A percentile compares a stretch with the other conserved stretches of the same genome.
phyloP scores from a whole-genome alignment of 805 yeast species.

The Metschnikowia picachoensis region DNA sequence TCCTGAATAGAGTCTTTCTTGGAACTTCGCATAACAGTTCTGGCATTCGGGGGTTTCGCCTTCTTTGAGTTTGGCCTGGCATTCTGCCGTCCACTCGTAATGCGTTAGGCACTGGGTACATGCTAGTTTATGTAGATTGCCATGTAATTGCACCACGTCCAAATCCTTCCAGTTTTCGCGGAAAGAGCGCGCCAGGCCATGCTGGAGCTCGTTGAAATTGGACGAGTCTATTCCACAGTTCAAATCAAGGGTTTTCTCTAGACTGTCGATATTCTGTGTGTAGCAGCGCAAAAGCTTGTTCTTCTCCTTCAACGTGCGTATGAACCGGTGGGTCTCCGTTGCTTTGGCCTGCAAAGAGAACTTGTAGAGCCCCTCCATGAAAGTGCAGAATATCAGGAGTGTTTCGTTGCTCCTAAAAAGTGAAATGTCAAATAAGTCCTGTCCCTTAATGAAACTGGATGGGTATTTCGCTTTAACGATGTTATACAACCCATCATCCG shows the following conservation, averaged over 20 bases:
- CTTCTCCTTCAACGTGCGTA: constrained; percentile 54
- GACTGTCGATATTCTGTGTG: constrained; percentile 92
- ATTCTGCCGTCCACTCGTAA: constrained; percentile 59
- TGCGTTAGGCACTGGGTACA: constrained; percentile 68
- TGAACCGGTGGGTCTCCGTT: constrained; percentile 79
- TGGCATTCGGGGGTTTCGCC: constrained; percentile 81
- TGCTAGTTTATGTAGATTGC: constrained; percentile 70
- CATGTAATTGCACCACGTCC: constrained; percentile 88
- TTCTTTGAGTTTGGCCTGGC: constrained; percentile 42
- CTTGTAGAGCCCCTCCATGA: constrained; percentile 76
- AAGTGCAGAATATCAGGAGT: constrained; percentile 73
- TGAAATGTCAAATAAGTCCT: constrained; percentile 86
- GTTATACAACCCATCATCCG: constrained; percentile 78
- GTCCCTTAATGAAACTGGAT: constrained; percentile 66
- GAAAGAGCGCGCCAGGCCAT: constrained; percentile 19
- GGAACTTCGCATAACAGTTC: constrained; percentile 53
- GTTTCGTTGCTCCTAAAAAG: constrained; percentile 67
- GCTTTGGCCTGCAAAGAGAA: constrained; percentile 67
- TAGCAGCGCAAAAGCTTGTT: constrained; percentile 78
- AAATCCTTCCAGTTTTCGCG: constrained; percentile 53
- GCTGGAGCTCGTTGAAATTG: constrained; percentile 23
- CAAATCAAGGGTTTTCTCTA: constrained; percentile 66
- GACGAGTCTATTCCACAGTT: constrained; percentile 48
- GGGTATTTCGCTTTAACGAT: constrained; percentile 63
- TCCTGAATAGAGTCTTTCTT: constrained; percentile 59